phyloP scores from a whole-genome alignment of 306 rosid species.

The Phaseolus lunatus region DNA sequence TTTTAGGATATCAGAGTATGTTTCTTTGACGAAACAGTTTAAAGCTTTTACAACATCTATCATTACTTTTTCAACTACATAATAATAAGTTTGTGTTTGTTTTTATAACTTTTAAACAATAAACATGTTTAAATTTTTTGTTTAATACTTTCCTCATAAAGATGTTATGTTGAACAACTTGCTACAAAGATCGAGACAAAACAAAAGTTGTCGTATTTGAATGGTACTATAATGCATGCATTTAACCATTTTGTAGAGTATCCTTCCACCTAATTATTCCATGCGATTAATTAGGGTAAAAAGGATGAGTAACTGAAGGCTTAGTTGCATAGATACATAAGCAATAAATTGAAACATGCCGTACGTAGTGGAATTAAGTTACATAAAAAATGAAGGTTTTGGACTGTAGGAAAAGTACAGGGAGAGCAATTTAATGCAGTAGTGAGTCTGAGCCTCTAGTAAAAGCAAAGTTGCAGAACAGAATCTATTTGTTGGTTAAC shows the following conservation, averaged over 20 bases:
- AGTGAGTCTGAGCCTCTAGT: not conserved
- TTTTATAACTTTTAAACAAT: not conserved
- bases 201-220: not conserved
- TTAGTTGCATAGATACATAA: not conserved
- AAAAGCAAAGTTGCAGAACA: conserved; percentile 16
- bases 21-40: not conserved
- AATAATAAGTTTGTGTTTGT: not conserved
- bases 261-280: no score
- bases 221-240: not conserved
- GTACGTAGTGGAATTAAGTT: not conserved
- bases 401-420: not conserved
- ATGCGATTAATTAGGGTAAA: not conserved
- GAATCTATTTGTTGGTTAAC: conserved; percentile 22
- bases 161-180: not conserved
- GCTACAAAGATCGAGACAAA: not conserved
- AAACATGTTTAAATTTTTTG: not conserved
- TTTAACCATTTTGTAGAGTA: not conserved
- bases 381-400: not conserved
- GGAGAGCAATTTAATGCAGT: not conserved
- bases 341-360: not conserved
- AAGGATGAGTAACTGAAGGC: not conserved
- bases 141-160: not conserved
- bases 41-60: not conserved
- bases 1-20: not conserved
- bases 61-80: not conserved